These are phyloP conservation scores for Cicer pinnatifidum DNA, from an alignment of 306 rosid genomes.

Conservation along the genomic window DNA sequence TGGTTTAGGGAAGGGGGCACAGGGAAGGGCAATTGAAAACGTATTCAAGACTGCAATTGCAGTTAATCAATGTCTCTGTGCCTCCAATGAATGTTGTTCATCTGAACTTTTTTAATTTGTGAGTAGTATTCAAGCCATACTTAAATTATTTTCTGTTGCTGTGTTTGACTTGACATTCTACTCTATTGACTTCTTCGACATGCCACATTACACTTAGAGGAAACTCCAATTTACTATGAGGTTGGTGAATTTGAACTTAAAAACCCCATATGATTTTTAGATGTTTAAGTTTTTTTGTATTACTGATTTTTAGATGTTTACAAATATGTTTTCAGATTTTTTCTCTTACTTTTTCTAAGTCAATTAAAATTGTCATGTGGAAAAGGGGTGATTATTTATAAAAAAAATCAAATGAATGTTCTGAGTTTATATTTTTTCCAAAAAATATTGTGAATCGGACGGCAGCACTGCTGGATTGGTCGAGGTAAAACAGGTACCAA, in stretches of 20 bases:
- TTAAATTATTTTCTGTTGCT: constrained; percentile 12
- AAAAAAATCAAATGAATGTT: too few species aligned
- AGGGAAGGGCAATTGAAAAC: background rate
- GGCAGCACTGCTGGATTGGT: too few species aligned
- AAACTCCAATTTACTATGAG: background rate
- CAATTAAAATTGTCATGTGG: too few species aligned
- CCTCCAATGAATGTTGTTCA: constrained; percentile 30
- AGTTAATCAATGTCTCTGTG: constrained; percentile 19
- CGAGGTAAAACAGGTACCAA: too few species aligned
- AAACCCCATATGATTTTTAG: background rate
- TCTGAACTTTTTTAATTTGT: background rate
- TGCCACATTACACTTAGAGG: background rate
- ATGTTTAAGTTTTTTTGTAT: background rate
- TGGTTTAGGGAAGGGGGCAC: background rate
- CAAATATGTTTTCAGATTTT: too few species aligned
- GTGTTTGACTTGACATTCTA: background rate
- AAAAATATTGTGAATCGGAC: too few species aligned
- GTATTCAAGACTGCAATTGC: constrained; percentile 33
- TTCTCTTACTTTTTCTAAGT: too few species aligned
- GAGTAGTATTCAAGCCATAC: background rate
- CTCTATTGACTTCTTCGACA: background rate
- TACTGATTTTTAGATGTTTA: too few species aligned
- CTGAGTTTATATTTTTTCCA: too few species aligned
- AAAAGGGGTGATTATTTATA: too few species aligned
- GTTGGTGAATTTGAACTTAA: too few species aligned